These are phyloP conservation scores for Triticum urartu DNA, from an alignment of 176 grass and related monocot genomes.

Conservation along the genomic window DNA sequence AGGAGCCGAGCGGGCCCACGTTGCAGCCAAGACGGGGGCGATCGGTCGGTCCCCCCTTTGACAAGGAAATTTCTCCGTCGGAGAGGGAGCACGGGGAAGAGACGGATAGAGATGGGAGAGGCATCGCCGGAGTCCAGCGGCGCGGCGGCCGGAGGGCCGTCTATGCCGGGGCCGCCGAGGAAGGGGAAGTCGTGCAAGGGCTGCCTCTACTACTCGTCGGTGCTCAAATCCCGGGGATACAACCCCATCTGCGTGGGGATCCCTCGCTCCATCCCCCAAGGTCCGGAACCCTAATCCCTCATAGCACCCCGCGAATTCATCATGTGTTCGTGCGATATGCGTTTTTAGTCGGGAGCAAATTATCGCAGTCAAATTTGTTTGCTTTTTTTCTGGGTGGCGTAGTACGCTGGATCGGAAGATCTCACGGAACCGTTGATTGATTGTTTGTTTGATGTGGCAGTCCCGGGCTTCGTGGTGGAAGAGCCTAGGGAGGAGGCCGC, in stretches of 20 bases:
- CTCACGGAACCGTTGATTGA: constrained; percentile 15
- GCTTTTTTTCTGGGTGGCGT: neutral
- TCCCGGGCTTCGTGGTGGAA: constrained; percentile 59
- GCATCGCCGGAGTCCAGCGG: constrained; percentile 50
- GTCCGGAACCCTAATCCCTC: constrained; percentile 41
- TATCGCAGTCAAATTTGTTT: neutral
- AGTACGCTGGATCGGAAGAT: constrained; percentile 19
- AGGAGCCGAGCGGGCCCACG: constrained; percentile 9
- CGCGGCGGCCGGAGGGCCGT: constrained; percentile 7
- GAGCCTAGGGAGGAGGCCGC: constrained; percentile 60
- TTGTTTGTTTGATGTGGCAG: constrained; percentile 46
- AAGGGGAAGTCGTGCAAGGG: constrained; percentile 98
- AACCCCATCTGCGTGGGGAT: constrained; percentile 90
- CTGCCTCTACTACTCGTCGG: constrained; percentile 87
- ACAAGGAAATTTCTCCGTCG: constrained; percentile 15
- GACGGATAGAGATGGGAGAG: constrained; percentile 37
- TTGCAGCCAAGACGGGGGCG: neutral
- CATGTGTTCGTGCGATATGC: neutral
- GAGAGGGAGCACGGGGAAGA: neutral
- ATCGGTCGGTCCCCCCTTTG: neutral
- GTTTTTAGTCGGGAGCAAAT: neutral
- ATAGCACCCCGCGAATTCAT: neutral
- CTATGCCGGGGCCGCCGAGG: neutral
- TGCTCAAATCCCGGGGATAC: constrained; percentile 64
- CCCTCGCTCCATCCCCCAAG: constrained; percentile 74